A percentile compares a stretch with the other conserved stretches of the same genome.
Conservation (phyloP, 2,329 filamentous ascomycete species). For the Spiromastix sp. region DNA sequence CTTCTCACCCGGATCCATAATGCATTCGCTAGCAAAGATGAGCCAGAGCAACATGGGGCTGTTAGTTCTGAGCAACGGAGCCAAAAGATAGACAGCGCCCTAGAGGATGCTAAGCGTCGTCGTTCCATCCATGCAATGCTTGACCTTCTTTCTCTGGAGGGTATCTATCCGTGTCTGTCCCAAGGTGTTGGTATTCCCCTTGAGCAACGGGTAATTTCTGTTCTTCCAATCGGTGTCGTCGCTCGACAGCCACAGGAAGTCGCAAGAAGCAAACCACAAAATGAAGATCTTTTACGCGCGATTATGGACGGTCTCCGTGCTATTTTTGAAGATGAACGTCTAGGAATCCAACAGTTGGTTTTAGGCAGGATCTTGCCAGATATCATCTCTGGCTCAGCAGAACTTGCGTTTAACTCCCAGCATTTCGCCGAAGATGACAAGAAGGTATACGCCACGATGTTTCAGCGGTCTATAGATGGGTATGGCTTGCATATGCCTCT, state of each 20-base stretch:
- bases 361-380: slow-evolving; percentile 31
- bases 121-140: slow-evolving; percentile 30
- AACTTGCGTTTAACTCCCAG: slow-evolving; percentile 29
- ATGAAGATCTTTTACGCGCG: slow-evolving; percentile 21
- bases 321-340: slow-evolving; percentile 22
- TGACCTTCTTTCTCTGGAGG: slow-evolving; percentile 34
- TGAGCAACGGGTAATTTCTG: slow-evolving; percentile 33
- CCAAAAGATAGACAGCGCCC: slow-evolving; percentile 18
- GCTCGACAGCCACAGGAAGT: slow-evolving; percentile 21
- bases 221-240: slow-evolving; percentile 32
- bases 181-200: slow-evolving; percentile 33
- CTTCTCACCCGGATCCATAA: slow-evolving; percentile 25
- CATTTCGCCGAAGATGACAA: slow-evolving; percentile 11
- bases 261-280: slow-evolving; percentile 13
- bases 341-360: slow-evolving; percentile 30
- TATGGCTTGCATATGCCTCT: slow-evolving; percentile 13
- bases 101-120: slow-evolving; percentile 33
- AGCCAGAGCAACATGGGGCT: not conserved
- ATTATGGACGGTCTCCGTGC: slow-evolving; percentile 20
- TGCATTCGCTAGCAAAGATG: slow-evolving; percentile 19
- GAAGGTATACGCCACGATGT: slow-evolving; percentile 13
- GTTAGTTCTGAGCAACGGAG: not conserved
- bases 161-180: slow-evolving; percentile 35
- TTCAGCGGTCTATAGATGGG: slow-evolving; percentile 25
- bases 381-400: slow-evolving; percentile 28